Percentiles rank a stretch among this genome's conserved stretches.
phyloP scores from a whole-genome alignment of 176 grass and related monocot species.

The Melocanna baccifera region DNA sequence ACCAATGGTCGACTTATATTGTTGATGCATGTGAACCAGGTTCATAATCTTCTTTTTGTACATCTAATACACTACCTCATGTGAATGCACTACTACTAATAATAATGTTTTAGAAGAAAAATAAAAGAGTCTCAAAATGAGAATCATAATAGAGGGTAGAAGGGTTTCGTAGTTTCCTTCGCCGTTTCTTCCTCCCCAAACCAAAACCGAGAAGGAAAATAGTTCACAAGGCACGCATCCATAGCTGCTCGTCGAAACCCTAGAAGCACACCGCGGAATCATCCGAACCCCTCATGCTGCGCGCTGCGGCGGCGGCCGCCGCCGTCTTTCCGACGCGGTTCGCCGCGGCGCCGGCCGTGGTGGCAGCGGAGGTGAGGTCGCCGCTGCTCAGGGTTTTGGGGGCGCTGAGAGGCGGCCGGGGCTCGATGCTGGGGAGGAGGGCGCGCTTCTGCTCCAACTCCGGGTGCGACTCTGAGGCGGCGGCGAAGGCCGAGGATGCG shows the following conservation, averaged over 20 bases:
- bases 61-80: no score
- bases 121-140: no score
- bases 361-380: conserved; percentile 46
- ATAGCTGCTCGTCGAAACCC: conserved; percentile 20
- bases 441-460: conserved; percentile 67
- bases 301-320: conserved; percentile 40
- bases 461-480: conserved; percentile 40
- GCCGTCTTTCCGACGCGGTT: conserved; percentile 46
- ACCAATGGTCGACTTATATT: no score
- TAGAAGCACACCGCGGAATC: conserved; percentile 25
- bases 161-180: conserved; percentile 52
- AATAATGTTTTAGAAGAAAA: no score
- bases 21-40: no score
- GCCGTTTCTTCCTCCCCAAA: conserved; percentile 30
- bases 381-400: conserved; percentile 62
- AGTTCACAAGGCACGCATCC: background rate
- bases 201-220: background rate
- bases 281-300: conserved; percentile 30
- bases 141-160: conserved; percentile 41
- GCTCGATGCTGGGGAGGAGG: conserved; percentile 37
- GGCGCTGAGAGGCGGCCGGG: conserved; percentile 36
- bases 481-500: conserved; percentile 43
- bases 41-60: no score
- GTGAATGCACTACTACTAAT: no score
- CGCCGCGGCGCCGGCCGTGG: conserved; percentile 41